These are phyloP conservation scores for Eimeria sp. DNA, from an alignment of 169 alveolate species.

Conservation along the genomic window DNA sequence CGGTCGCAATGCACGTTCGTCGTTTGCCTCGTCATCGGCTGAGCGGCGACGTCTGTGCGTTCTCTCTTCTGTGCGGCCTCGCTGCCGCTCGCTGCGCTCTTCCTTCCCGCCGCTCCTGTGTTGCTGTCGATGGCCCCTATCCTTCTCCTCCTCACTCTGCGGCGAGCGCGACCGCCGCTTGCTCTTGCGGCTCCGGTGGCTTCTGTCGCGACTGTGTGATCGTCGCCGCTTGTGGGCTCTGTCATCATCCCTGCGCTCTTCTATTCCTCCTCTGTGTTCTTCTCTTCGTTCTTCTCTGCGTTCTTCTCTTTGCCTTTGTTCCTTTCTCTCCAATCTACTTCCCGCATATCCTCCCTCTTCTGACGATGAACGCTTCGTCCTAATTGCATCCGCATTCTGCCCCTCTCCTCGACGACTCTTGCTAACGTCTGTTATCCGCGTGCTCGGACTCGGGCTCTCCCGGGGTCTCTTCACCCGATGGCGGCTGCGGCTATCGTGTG, in stretches of 20 bases:
- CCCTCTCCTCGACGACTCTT: conserved; percentile 11
- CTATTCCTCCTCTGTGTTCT: not conserved
- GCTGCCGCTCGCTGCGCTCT: not conserved
- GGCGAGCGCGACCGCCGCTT: conserved; percentile 6
- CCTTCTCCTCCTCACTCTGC: conserved; percentile 16
- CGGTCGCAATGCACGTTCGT: not conserved
- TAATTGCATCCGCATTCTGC: not conserved
- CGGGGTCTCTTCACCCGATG: not conserved
- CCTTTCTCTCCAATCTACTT: not conserved
- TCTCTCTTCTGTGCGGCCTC: not conserved
- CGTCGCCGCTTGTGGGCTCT: not conserved
- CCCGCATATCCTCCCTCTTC: not conserved
- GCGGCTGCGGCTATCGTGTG: conserved; percentile 4
- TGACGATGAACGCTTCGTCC: not conserved
- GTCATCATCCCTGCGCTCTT: not conserved
- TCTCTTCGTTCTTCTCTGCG: not conserved
- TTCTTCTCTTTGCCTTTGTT: not conserved
- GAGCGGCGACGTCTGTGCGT: not conserved
- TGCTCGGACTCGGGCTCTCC: not conserved
- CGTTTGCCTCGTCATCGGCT: not conserved
- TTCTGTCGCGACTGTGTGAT: conserved; percentile 19
- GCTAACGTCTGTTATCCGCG: not conserved
- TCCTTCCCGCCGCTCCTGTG: not conserved
- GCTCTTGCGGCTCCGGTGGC: conserved; percentile 21
- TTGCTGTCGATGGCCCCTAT: not conserved